These are phyloP conservation scores for Hortaea sp. DNA, from an alignment of 2,329 filamentous ascomycete species.

Conservation along the genomic window DNA sequence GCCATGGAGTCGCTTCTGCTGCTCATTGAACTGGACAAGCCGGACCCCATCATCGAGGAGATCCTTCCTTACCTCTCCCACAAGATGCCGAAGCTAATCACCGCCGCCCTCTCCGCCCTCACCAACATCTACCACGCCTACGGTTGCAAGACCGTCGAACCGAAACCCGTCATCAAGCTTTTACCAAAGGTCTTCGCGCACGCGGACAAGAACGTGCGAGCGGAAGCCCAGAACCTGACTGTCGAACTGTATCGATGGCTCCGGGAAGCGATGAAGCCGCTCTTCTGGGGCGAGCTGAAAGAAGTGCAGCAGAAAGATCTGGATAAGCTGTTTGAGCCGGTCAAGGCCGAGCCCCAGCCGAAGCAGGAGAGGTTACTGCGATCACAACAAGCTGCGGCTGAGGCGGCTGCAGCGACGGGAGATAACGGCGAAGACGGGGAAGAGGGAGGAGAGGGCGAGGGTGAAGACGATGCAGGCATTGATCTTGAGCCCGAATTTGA, in stretches of 20 bases:
- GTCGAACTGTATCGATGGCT: slow-evolving; percentile 97
- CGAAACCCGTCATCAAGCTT: slow-evolving; percentile 79
- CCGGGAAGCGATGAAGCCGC: slow-evolving; percentile 92
- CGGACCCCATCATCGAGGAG: slow-evolving; percentile 81
- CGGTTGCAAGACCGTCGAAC: slow-evolving; percentile 87
- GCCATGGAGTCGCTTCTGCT: slow-evolving; percentile 78
- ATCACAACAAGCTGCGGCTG: slow-evolving; percentile 77
- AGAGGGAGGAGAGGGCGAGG: slow-evolving; percentile 44
- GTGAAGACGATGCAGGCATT: slow-evolving; percentile 56
- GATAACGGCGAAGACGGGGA: slow-evolving; percentile 39
- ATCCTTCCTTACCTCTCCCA: slow-evolving; percentile 71
- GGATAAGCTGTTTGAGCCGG: slow-evolving; percentile 85
- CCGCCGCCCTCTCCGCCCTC: slow-evolving; percentile 63
- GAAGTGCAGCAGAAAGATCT: slow-evolving; percentile 90
- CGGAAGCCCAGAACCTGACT: slow-evolving; percentile 80
- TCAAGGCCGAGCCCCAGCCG: slow-evolving; percentile 75
- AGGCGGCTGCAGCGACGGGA: slow-evolving; percentile 51
- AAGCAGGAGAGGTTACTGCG: slow-evolving; percentile 85
- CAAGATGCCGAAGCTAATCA: slow-evolving; percentile 85
- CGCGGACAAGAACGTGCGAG: slow-evolving; percentile 95
- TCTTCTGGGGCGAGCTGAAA: slow-evolving; percentile 94
- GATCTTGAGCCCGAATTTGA: slow-evolving; percentile 59
- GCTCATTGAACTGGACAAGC: slow-evolving; percentile 79
- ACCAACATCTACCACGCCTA: slow-evolving; percentile 85
- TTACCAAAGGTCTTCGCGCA: slow-evolving; percentile 89